Conservation (phyloP, 2,329 filamentous ascomycete genomes). For the Colletotrichum echinochloae region DNA sequence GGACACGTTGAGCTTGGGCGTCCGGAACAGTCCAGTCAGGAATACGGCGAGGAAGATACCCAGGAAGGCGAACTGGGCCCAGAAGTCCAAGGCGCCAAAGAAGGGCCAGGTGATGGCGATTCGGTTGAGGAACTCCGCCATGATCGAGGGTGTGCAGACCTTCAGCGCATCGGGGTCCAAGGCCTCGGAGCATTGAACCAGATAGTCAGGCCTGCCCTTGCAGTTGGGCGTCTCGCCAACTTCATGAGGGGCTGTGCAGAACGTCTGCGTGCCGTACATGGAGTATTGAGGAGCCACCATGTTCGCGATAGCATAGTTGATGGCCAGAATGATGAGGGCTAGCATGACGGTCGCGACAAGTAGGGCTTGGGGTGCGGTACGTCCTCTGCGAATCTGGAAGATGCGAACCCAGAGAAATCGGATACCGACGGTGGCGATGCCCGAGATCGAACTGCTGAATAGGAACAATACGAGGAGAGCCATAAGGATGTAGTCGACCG, state of each 20-base stretch:
- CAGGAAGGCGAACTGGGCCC: constrained; percentile 94
- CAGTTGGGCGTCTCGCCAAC: constrained; percentile 81
- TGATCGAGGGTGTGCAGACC: constrained; percentile 91
- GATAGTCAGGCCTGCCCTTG: constrained; percentile 73
- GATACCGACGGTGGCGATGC: constrained; percentile 88
- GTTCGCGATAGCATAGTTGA: constrained; percentile 94
- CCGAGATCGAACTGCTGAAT: constrained; percentile 88
- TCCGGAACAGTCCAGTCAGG: constrained; percentile 80
- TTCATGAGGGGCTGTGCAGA: constrained; percentile 79
- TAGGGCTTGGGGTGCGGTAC: constrained; percentile 91
- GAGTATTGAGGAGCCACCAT: constrained; percentile 96
- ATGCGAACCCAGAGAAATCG: constrained; percentile 96
- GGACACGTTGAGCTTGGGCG: constrained; percentile 80
- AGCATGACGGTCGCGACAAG: constrained; percentile 92
- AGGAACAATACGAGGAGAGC: constrained; percentile 86
- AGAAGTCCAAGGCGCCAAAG: constrained; percentile 93
- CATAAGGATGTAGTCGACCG: constrained; percentile 92
- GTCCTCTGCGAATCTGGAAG: constrained; percentile 89
- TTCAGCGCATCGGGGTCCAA: constrained; percentile 77
- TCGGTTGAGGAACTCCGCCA: constrained; percentile 93
- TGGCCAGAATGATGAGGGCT: constrained; percentile 87
- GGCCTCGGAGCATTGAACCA: constrained; percentile 85
- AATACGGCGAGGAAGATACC: constrained; percentile 86
- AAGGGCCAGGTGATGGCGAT: constrained; percentile 95
- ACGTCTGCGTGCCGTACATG: constrained; percentile 93